A percentile compares a stretch with the other conserved stretches of the same genome.
Conservation (phyloP, 2,329 filamentous ascomycete genomes). For the Trichoderma lentiforme region DNA sequence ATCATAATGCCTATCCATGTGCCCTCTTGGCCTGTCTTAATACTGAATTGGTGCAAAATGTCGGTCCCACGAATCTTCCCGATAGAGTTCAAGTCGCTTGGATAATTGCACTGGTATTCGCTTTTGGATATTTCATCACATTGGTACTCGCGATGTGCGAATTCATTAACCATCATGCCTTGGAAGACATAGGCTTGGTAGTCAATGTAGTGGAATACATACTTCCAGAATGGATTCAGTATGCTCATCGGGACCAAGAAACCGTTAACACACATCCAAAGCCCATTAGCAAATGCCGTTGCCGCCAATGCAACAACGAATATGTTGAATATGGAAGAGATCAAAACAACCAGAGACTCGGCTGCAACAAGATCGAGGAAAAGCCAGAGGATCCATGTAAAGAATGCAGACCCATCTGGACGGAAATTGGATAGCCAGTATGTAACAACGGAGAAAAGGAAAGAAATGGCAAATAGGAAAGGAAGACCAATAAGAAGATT, state of each 20-base stretch:
- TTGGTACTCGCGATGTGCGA: conserved; percentile 33
- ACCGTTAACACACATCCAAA: conserved; percentile 85
- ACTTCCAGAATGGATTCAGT: conserved; percentile 80
- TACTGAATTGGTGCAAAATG: conserved; percentile 70
- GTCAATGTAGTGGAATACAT: conserved; percentile 85
- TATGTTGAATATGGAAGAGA: conserved; percentile 69
- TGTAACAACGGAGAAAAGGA: conserved; percentile 70
- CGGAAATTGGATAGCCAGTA: conserved; percentile 81
- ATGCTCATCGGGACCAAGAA: conserved; percentile 72
- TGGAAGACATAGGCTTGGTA: conserved; percentile 86
- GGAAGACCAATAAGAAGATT: conserved; percentile 83
- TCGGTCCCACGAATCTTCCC: conserved; percentile 62
- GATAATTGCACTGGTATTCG: conserved; percentile 69
- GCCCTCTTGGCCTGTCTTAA: conserved; percentile 64
- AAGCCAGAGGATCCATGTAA: conserved; percentile 77
- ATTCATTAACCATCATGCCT: conserved; percentile 93
- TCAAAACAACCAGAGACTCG: conserved; percentile 75
- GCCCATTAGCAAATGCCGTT: conserved; percentile 79
- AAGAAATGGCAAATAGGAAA: conserved; percentile 73
- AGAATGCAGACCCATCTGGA: conserved; percentile 63
- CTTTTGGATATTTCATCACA: conserved; percentile 38
- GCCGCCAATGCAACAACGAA: conserved; percentile 78
- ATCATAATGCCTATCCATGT: conserved; percentile 77
- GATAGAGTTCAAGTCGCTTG: conserved; percentile 48
- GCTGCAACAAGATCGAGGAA: conserved; percentile 81